A percentile compares a stretch with the other conserved stretches of the same genome.
Evolutionary conservation across 2,329 filamentous ascomycete genomes (phyloP).

Genomic region (Fusarium mangiferae): DNA sequence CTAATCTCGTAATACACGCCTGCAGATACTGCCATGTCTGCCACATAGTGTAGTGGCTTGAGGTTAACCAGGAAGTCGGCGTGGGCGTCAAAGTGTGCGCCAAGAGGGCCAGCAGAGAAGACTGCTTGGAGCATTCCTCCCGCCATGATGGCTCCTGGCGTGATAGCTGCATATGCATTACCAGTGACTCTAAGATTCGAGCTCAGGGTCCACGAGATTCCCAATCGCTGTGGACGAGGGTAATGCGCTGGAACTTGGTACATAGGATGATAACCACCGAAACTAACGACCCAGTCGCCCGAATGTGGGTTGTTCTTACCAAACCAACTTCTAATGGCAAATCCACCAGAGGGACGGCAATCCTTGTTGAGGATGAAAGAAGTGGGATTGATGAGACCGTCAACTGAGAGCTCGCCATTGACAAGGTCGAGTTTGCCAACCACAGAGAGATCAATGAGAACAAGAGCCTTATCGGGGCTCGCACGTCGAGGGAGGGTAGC

Average conservation of each 20-base stretch:
- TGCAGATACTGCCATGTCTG: background rate
- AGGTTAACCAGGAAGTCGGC: background rate
- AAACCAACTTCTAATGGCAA: background rate
- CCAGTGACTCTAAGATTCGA: background rate
- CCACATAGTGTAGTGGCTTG: fast-evolving
- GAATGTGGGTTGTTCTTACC: background rate
- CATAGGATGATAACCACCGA: background rate
- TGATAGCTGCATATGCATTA: background rate
- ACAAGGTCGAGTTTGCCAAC: background rate
- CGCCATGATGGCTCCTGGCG: background rate
- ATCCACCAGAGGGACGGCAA: fast-evolving
- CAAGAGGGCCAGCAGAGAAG: background rate
- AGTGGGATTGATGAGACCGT: background rate
- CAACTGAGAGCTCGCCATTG: background rate
- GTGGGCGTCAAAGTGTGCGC: background rate
- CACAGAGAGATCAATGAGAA: background rate
- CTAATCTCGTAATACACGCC: background rate
- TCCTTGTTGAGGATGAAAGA: background rate
- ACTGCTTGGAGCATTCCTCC: background rate
- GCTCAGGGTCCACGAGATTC: background rate
- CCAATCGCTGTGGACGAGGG: background rate
- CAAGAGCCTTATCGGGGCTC: background rate
- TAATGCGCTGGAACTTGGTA: background rate
- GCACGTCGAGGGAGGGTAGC: background rate
- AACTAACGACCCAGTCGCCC: background rate